Percentiles rank a stretch among this genome's conserved stretches.
phyloP scores from a whole-genome alignment of 768 basidiomycete species.

The Pholiota molesta region DNA sequence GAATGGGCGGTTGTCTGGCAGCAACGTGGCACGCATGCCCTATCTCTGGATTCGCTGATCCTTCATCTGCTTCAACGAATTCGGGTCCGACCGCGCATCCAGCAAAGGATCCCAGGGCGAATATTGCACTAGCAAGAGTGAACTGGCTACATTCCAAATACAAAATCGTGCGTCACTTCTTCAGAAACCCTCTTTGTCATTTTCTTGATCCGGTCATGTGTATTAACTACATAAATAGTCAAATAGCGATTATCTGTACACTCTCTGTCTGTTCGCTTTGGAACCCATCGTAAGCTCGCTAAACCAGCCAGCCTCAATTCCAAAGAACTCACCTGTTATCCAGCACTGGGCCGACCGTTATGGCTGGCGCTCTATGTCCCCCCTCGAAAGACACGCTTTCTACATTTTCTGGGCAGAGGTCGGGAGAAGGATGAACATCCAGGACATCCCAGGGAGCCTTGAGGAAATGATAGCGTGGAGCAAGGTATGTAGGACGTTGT shows the following conservation, averaged over 20 bases:
- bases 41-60: slow-evolving; percentile 28
- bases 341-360: slow-evolving; percentile 43
- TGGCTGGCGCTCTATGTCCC: slow-evolving; percentile 48
- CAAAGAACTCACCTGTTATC: background rate
- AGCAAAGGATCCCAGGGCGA: slow-evolving; percentile 41
- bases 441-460: slow-evolving; percentile 44
- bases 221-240: slow-evolving; percentile 16
- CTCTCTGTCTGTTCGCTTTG: slow-evolving; percentile 40
- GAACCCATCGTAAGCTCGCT: slow-evolving; percentile 40
- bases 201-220: too few species aligned
- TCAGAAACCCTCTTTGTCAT: background rate
- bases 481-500: slow-evolving; percentile 34
- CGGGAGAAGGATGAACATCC: slow-evolving; percentile 49
- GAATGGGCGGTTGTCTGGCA: slow-evolving; percentile 9
- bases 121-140: slow-evolving; percentile 42
- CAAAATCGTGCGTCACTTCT: slow-evolving; percentile 34
- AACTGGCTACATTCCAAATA: slow-evolving; percentile 48
- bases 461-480: slow-evolving; percentile 42
- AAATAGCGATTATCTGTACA: slow-evolving; percentile 47
- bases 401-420: slow-evolving; percentile 50
- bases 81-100: slow-evolving; percentile 19
- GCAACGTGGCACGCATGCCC: slow-evolving; percentile 42
- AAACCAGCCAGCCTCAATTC: too few species aligned
- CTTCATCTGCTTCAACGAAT: slow-evolving; percentile 16
- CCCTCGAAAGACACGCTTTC: slow-evolving; percentile 45